These are phyloP conservation scores for Oryza rufipogon DNA, from an alignment of 176 grass and related monocot species.

Conservation along the genomic window DNA sequence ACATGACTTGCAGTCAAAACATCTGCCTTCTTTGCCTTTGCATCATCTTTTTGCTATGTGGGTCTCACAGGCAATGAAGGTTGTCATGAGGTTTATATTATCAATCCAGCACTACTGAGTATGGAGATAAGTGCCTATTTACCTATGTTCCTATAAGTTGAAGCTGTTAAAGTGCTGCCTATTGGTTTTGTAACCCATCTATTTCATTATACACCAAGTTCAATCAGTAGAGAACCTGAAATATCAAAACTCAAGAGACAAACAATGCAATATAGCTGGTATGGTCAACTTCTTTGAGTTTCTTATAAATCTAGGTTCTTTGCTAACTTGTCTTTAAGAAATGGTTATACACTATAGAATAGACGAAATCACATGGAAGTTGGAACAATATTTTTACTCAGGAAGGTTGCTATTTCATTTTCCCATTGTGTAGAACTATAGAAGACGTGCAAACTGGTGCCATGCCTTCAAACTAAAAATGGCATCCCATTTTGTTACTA, in stretches of 20 bases:
- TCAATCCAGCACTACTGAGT: conserved; percentile 7
- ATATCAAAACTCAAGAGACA: neutral
- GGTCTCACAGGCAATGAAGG: conserved; percentile 2
- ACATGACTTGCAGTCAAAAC: neutral
- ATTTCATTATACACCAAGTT: neutral
- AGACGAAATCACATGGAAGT: neutral
- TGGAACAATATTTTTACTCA: neutral
- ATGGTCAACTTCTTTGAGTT: neutral
- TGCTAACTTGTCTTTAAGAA: neutral
- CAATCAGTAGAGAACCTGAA: neutral
- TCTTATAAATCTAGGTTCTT: neutral
- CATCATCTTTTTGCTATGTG: neutral
- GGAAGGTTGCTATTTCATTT: neutral
- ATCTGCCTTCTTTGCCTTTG: conserved; percentile 26
- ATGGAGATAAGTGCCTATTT: neutral
- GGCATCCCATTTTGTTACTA: conserved; percentile 16
- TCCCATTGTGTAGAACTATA: neutral
- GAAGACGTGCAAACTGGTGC: conserved; percentile 1
- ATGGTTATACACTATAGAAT: neutral
- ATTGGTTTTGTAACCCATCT: conserved; percentile 8
- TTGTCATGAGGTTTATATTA: conserved; percentile 11
- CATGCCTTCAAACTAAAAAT: conserved; percentile 4
- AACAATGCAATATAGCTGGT: conserved; percentile 6
- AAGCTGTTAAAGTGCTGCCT: neutral
- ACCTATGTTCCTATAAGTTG: neutral